Conservation (phyloP, 352 stramenopile species). For the Phytophthora pini region DNA sequence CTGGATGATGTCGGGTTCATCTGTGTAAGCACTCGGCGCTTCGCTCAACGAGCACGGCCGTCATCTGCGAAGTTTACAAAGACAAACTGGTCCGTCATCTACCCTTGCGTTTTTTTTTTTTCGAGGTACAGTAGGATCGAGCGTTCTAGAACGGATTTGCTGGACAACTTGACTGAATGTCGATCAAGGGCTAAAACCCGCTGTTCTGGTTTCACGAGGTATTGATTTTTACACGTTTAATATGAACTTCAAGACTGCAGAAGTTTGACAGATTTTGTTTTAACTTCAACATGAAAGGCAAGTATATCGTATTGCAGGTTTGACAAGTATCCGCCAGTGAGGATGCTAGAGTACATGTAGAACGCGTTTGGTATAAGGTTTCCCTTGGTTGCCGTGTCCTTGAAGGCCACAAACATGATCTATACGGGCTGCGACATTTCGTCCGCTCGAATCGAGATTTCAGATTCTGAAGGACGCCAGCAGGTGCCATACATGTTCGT, state of each 20-base stretch:
- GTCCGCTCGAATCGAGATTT: no score
- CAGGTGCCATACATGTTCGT: no score
- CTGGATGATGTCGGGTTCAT: conserved; percentile 7
- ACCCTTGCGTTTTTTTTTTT: conserved; percentile 9
- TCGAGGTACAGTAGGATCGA: conserved; percentile 1
- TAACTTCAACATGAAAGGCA: conserved; percentile 15
- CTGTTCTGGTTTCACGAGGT: neutral
- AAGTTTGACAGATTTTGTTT: neutral
- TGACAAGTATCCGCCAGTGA: neutral
- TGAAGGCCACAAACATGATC: neutral
- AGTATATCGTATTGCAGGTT: conserved; percentile 7
- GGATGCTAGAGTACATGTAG: conserved; percentile 1
- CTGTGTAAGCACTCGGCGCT: conserved; percentile 2
- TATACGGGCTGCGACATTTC: conserved; percentile 14
- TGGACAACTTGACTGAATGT: neutral
- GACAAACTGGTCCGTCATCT: conserved; percentile 7
- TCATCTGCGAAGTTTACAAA: conserved; percentile 21
- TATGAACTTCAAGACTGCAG: neutral
- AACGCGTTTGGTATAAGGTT: conserved; percentile 1
- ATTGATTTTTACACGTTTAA: neutral
- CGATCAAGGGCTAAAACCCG: no score
- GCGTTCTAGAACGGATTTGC: conserved; percentile 12
- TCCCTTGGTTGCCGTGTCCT: conserved; percentile 8
- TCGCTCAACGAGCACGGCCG: neutral
- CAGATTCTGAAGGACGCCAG: no score